Conservation (phyloP, 371 early-diverging fungal genomes). For the Mucor irregularis region DNA sequence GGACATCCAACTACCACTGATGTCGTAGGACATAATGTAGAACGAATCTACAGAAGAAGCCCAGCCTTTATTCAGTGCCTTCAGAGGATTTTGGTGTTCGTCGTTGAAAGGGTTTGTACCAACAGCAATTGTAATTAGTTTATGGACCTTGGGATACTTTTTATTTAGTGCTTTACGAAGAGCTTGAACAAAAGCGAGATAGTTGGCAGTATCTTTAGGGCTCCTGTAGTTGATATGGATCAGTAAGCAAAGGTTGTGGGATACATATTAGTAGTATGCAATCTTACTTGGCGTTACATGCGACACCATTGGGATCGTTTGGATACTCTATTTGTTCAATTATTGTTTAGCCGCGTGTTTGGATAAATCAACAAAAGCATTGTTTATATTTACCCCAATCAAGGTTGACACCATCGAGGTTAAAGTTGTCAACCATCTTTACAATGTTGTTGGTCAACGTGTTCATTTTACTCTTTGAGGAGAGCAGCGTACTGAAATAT, state of each 20-base stretch:
- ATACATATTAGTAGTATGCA: neutral
- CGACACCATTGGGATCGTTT: constrained; percentile 35
- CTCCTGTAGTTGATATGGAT: constrained; percentile 9
- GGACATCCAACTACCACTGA: constrained; percentile 57
- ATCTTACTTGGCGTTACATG: constrained; percentile 37
- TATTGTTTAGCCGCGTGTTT: neutral
- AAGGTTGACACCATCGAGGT: constrained; percentile 62
- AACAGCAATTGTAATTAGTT: constrained; percentile 70
- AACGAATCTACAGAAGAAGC: constrained; percentile 63
- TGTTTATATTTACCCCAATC: constrained; percentile 50
- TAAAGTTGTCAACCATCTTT: constrained; percentile 36
- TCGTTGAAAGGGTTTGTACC: constrained; percentile 62
- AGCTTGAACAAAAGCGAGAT: constrained; percentile 44
- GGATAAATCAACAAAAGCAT: neutral
- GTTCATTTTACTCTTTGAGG: constrained; percentile 7
- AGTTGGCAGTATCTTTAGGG: constrained; percentile 59
- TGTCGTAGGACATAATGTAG: constrained; percentile 56
- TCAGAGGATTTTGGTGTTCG: constrained; percentile 36
- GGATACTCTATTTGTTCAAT: constrained; percentile 35
- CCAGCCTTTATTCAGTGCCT: constrained; percentile 50
- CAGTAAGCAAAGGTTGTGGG: neutral
- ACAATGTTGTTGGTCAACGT: constrained; percentile 30
- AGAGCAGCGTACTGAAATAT: constrained; percentile 35
- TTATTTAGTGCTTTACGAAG: constrained; percentile 61
- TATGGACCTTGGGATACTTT: constrained; percentile 42